Percentiles rank a stretch among this genome's conserved stretches.
Evolutionary conservation across 108 stramenopile species (phyloP).

Genomic region (Tribonema minus): DNA sequence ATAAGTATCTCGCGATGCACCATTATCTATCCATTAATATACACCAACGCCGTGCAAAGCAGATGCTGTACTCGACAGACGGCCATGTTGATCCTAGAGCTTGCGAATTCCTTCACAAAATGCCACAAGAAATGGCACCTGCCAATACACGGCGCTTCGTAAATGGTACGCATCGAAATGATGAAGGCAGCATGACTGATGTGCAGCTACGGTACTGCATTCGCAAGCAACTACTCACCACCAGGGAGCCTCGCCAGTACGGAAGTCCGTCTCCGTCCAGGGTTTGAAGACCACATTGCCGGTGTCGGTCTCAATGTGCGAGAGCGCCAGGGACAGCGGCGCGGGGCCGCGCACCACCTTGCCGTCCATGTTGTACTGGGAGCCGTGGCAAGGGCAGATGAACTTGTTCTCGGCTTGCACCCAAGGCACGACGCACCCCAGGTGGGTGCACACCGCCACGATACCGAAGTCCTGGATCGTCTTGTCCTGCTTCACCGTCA

Average conservation of each 20-base stretch:
- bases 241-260: slow-evolving; percentile 88
- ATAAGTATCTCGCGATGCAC: too few relatives aligned
- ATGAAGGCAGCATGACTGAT: too few relatives aligned
- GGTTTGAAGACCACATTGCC: slow-evolving; percentile 80
- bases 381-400: slow-evolving; percentile 99
- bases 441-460: slow-evolving; percentile 88
- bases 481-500: slow-evolving; percentile 92
- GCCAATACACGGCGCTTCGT: too few relatives aligned
- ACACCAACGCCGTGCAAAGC: too few relatives aligned
- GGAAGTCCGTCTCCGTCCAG: slow-evolving; percentile 94
- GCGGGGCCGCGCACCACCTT: slow-evolving; percentile 94
- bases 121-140: too few relatives aligned
- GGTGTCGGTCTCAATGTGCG: slow-evolving; percentile 66
- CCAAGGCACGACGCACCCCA: slow-evolving; percentile 98
- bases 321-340: slow-evolving; percentile 87
- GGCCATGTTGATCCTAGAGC: too few relatives aligned
- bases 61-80: too few relatives aligned
- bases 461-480: slow-evolving; percentile 53
- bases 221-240: too few relatives aligned
- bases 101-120: too few relatives aligned
- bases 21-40: too few relatives aligned
- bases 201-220: too few relatives aligned
- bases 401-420: slow-evolving; percentile 93
- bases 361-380: slow-evolving; percentile 85
- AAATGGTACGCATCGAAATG: too few relatives aligned